Base-by-base conservation (phyloP, 1,284 basidiomycete species). In the Limonomyces culmigenus region DNA sequence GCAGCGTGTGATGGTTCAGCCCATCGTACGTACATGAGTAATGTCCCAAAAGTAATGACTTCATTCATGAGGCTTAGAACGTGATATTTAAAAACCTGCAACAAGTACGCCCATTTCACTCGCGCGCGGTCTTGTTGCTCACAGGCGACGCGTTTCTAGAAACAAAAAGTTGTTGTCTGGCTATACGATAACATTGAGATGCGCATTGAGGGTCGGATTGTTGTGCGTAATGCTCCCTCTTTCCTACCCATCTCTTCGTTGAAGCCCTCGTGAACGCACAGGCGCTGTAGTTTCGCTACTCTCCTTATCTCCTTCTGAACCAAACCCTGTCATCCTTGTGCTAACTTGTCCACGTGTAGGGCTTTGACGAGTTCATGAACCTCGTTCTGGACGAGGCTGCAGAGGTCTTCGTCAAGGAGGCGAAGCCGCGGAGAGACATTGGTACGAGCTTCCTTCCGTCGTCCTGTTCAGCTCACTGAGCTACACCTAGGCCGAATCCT, bases 331-430 rank as follows among this genome's bases (percentile, higher is more conserved):
- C n/a, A 27, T 8, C 23, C n/a, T 27, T 27, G n/a, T 8, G 8
- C n/a, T 8, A 27, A 8, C 23, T 27, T 8, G 8, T 27, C 23
- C n/a, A 27, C 23, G 38, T 32, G 43, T 55, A 95, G 93, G 95
- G 95, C 16, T 98, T 98, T 51, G 95, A 99, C 55, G 95, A 99
- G 58, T 99, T 98, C 59, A 99, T 99, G 95, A 99, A 99, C 54
- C 64, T 99, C 15, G 88, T 96, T 16, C 63, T 96, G n/a, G 91
- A 96, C 49, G 88, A 97, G 42, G 88, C 93, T 29, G 73, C 76
- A 41, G 95, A 98, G 56, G 84, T 97, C 5, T 93, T 76, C 53
- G 74, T 91, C 42, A 87, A 88, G 53, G 81, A 84, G 36, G 71
- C 74, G 39, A 83, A 89, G 59, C 78, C 88, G 31, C 68, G 81